Evolutionary conservation across 192 early-diverging fungal genomes (phyloP), one percentile per base, ranked within the genome.

Genomic region (Linnemannia schmuckeri): DNA sequence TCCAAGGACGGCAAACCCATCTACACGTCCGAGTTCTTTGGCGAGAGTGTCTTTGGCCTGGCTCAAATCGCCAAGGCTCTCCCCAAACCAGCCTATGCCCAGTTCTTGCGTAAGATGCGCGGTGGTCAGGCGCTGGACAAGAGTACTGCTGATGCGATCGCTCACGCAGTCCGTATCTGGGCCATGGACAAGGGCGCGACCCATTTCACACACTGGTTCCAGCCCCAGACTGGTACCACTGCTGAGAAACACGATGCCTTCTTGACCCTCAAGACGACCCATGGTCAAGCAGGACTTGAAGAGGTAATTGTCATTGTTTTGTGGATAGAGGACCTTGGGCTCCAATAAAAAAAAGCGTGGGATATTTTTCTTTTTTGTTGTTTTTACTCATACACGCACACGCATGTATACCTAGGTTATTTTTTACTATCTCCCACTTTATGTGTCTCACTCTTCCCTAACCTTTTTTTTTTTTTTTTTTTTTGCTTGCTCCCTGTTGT

Each of bases 181-280:
- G 97, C 98, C 79, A 96, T 97, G 96, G 95, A 97, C 88, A 94
- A 94, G 78, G 97, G 97, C 38, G 97, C 97, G 61, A 98, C 97
- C 42, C 98, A 99, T 93, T 99, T 97, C 88, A 98, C 97, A 70
- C 98, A 99, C 93, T 98, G 97, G 97, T 99, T 99, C 95, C 98
- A 99, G 91, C 98, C 98, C 78, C 96, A 98, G 90, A 99, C 97
- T 18, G 98, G 96, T 63, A 93, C 96, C 61, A 99, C 98, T 55
- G 98, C 98, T 78, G 97, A 98, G 91, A 99, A 99, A 92, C 98
- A 99, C 90, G 98, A 99, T 92, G 93, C 96, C 61, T 99, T 99
- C 92, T 90, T 99, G 87, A 95, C 95, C 37, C 91, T 99, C 54
- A 96, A 96, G 83, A 93, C 93, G 52, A 93, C 88, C 81, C 94